A percentile compares a stretch with the other conserved stretches of the same genome.
Conservation (phyloP, 2,329 filamentous ascomycete species). For the Sclerotinia glacialis region DNA sequence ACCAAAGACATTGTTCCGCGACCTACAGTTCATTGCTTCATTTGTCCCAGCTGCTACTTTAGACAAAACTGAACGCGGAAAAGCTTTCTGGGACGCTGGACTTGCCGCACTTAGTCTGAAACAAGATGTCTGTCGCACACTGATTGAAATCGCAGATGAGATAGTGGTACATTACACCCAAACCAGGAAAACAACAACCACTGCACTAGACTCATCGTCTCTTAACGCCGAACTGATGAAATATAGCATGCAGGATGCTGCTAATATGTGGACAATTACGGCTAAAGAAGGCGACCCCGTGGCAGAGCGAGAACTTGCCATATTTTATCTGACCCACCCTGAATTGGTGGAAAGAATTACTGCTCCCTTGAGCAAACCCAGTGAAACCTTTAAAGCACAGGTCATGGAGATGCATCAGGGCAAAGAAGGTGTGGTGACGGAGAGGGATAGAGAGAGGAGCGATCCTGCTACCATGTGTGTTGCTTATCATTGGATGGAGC, state of each 20-base stretch:
- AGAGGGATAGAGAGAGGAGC: slow-evolving; percentile 61
- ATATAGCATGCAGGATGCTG: slow-evolving; percentile 75
- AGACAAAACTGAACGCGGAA: slow-evolving; percentile 62
- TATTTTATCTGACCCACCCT: slow-evolving; percentile 89
- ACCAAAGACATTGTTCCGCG: slow-evolving; percentile 78
- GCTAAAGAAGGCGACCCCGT: slow-evolving; percentile 87
- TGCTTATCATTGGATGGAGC: slow-evolving; percentile 96
- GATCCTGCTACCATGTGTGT: slow-evolving; percentile 90
- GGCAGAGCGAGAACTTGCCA: slow-evolving; percentile 87
- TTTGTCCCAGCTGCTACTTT: slow-evolving; percentile 61
- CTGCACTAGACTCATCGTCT: slow-evolving; percentile 37
- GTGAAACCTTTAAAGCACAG: slow-evolving; percentile 86
- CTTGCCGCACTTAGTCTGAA: slow-evolving; percentile 88
- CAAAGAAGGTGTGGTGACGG: slow-evolving; percentile 41
- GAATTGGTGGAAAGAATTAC: slow-evolving; percentile 79
- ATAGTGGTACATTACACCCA: slow-evolving; percentile 67
- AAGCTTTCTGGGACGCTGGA: slow-evolving; percentile 80
- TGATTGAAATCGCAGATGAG: slow-evolving; percentile 64
- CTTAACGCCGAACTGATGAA: slow-evolving; percentile 48
- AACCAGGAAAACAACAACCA: slow-evolving; percentile 48
- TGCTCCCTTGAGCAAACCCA: slow-evolving; percentile 76
- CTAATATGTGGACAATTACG: slow-evolving; percentile 86
- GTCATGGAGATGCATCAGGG: slow-evolving; percentile 69
- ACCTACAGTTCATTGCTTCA: slow-evolving; percentile 70
- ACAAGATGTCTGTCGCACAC: slow-evolving; percentile 70